A percentile compares a stretch with the other conserved stretches of the same genome.
These are phyloP conservation scores for Ceratocystis cubensis DNA, from an alignment of 2,329 filamentous ascomycete genomes.

Conservation along the genomic window DNA sequence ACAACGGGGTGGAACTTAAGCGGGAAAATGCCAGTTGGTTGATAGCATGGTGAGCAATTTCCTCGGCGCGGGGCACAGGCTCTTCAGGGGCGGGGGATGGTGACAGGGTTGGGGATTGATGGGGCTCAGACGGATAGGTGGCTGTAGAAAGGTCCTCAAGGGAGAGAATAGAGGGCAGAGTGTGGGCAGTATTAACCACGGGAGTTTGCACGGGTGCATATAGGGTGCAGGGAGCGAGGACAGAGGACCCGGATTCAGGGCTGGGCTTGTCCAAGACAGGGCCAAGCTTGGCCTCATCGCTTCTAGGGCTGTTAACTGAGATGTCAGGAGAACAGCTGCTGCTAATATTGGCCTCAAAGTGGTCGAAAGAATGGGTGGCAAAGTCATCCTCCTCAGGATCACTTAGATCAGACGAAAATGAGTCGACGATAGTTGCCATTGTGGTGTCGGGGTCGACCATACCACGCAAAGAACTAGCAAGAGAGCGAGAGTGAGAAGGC, in stretches of 20 bases:
- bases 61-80: slow-evolving; percentile 26
- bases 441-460: slow-evolving; percentile 30
- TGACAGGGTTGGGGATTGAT: background rate
- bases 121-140: background rate
- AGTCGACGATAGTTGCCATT: slow-evolving; percentile 36
- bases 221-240: background rate
- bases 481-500: slow-evolving; percentile 25
- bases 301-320: slow-evolving; percentile 27
- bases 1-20: slow-evolving; percentile 79
- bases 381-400: slow-evolving; percentile 53
- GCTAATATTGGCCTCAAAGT: slow-evolving; percentile 77
- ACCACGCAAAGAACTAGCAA: background rate
- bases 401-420: slow-evolving; percentile 44
- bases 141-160: background rate
- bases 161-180: slow-evolving; percentile 12
- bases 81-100: slow-evolving; percentile 11
- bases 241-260: background rate
- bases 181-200: background rate
- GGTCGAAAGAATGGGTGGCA: slow-evolving; percentile 81
- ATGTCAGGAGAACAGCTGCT: slow-evolving; percentile 63
- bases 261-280: slow-evolving; percentile 10
- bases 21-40: slow-evolving; percentile 95
- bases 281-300: background rate
- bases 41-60: slow-evolving; percentile 69
- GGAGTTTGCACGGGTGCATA: slow-evolving; percentile 6